Evolutionary conservation across 148 eudicot species (phyloP), one percentile per base, ranked within the genome.

Genomic region (Nyssa sinensis): DNA sequence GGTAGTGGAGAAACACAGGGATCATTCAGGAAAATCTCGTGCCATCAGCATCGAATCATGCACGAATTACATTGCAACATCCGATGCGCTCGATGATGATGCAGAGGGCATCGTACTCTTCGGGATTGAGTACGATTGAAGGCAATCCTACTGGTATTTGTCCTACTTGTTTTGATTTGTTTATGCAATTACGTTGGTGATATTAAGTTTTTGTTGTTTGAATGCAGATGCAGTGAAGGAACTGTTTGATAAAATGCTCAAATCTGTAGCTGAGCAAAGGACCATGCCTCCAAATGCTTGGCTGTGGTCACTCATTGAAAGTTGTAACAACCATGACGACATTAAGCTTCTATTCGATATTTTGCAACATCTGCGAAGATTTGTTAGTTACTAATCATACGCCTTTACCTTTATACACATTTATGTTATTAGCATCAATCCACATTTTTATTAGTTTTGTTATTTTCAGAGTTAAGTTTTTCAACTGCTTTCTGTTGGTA

Each of bases 241-340:
- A 71, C 58, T 88, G 64, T 84, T 89, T 79, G 94, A 89, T 69
- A 90, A 91, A 81, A 78, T 93, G 71, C 71, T 90, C 49, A 82
- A 85, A 29, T 89, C 89, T 24, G 78, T 93, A 41, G 83, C 71
- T 31, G 85, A 81, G 34, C 81, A 82, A 75, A 89, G 89, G 72
- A 80, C 91, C 62, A 89, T 90, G 55, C 99, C 99, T 55, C 99
- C 91, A 49, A 95, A 95, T 86, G 90, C 88, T 23, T 90, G 90
- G 96, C 51, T 93, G 86, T 93, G 99, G 99, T 84, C 93, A n/a
- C 87, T 91, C 44, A 77, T 91, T 53, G 84, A 83, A 74, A 88
- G 84, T 24, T 86, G 97, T 71, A 70, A 87, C 55, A 86, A 57
- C 58, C 80, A 53, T 27, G 88, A 89, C 47, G 97, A 92, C 75